These are phyloP conservation scores for Mucor racemosus DNA, from an alignment of 371 early-diverging fungal species.

Conservation along the genomic window DNA sequence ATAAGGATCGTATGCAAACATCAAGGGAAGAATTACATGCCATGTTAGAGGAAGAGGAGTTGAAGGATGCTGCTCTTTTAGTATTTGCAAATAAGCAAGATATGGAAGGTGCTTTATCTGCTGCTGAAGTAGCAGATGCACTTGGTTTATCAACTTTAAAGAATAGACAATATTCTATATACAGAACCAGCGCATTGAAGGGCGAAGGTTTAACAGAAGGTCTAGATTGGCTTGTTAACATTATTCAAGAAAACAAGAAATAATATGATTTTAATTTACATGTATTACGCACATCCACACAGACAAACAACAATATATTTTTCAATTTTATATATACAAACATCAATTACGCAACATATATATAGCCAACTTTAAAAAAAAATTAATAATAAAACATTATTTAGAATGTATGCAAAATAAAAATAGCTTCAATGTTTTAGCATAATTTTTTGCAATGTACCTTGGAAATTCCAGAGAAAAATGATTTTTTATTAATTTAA, in stretches of 20 bases:
- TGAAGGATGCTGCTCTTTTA: slow-evolving; percentile 80
- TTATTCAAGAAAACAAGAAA: slow-evolving; percentile 56
- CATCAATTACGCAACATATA: slow-evolving; percentile 1
- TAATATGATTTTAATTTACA: slow-evolving; percentile 10
- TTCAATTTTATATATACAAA: not conserved
- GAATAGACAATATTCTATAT: slow-evolving; percentile 91
- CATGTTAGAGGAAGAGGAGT: slow-evolving; percentile 90
- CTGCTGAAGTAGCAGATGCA: slow-evolving; percentile 85
- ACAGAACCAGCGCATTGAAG: slow-evolving; percentile 91
- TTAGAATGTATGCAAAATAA: not conserved
- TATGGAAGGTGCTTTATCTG: slow-evolving; percentile 87
- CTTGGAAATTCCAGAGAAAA: not conserved
- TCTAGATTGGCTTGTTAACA: slow-evolving; percentile 74
- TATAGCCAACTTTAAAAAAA: not conserved
- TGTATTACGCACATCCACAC: not conserved
- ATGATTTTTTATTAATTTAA: not conserved
- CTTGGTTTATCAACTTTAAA: slow-evolving; percentile 83
- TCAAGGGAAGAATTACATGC: slow-evolving; percentile 88
- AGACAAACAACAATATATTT: not conserved
- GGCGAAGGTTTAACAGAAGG: slow-evolving; percentile 97
- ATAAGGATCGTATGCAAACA: slow-evolving; percentile 88
- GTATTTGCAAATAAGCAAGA: slow-evolving; percentile 95
- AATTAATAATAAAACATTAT: not conserved
- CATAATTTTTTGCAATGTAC: not conserved
- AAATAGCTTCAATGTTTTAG: not conserved